A percentile compares a stretch with the other conserved stretches of the same genome.
Conservation (phyloP, 441 rosid genomes). For the Bruguiera hainesii region DNA sequence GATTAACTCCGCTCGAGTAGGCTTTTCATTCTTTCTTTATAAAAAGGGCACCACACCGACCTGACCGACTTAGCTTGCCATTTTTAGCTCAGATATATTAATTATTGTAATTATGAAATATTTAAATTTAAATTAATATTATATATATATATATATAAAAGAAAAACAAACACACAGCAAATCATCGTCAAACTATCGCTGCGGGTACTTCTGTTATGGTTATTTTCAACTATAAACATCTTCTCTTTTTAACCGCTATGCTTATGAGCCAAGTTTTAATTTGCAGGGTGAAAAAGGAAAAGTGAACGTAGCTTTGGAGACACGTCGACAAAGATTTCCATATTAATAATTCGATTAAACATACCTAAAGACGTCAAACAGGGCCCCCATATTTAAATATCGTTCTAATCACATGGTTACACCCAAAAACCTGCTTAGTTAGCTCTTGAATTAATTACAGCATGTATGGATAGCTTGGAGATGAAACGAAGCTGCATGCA, state of each 20-base stretch:
- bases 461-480: too few relatives aligned
- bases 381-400: constrained; percentile 1
- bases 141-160: too few relatives aligned
- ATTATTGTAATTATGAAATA: too few relatives aligned
- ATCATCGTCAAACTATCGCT: too few relatives aligned
- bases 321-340: background rate
- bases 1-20: constrained; percentile 9
- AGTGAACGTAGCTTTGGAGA: background rate
- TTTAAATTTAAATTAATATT: too few relatives aligned
- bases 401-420: background rate
- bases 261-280: constrained; percentile 1
- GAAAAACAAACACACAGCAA: too few relatives aligned
- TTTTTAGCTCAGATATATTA: too few relatives aligned
- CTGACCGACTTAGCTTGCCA: too few relatives aligned
- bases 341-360: background rate
- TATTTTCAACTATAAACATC: background rate
- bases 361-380: constrained; percentile 1
- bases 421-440: too few relatives aligned
- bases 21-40: constrained; percentile 17
- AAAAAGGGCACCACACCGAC: background rate
- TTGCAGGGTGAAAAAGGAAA: constrained; percentile 3
- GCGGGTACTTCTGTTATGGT: background rate
- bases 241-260: background rate
- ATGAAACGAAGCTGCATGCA: too few relatives aligned
- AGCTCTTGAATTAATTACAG: too few relatives aligned